Conservation (phyloP, 306 rosid species). For the Delonix regia region DNA sequence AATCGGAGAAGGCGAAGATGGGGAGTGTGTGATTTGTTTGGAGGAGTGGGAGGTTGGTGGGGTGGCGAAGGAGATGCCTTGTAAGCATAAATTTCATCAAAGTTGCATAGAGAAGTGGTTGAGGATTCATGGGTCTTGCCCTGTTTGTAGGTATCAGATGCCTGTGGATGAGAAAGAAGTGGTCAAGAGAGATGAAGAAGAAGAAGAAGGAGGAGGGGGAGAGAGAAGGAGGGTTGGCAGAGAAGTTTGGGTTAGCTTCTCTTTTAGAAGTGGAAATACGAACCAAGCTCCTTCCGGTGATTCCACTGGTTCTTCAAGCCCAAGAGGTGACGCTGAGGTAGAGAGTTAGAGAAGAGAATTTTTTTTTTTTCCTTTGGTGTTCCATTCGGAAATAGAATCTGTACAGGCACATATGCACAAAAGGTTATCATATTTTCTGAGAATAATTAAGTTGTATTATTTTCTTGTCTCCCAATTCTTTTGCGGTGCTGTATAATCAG, state of each 20-base stretch:
- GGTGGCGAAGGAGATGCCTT: conserved; percentile 71
- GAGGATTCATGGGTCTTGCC: conserved; percentile 76
- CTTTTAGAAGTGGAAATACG: conserved; percentile 43
- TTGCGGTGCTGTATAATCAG: background rate
- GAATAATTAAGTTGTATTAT: conserved; percentile 1
- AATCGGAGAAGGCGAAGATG: conserved; percentile 38
- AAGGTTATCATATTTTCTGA: background rate
- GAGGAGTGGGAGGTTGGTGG: conserved; percentile 65
- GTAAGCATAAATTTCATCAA: conserved; percentile 68
- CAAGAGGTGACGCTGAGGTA: conserved; percentile 29
- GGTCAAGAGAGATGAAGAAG: conserved; percentile 46
- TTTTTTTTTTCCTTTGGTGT: background rate
- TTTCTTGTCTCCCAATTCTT: background rate
- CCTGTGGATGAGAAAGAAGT: conserved; percentile 61
- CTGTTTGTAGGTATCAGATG: conserved; percentile 79
- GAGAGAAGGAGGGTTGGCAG: conserved; percentile 43
- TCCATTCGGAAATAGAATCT: conserved; percentile 8
- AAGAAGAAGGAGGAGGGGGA: conserved; percentile 36
- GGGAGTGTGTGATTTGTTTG: conserved; percentile 77
- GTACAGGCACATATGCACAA: conserved; percentile 41
- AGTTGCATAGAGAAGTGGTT: conserved; percentile 81
- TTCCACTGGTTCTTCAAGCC: conserved; percentile 37
- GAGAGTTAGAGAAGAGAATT: conserved; percentile 26
- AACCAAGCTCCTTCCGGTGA: conserved; percentile 44
- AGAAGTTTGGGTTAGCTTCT: conserved; percentile 71